Evolutionary conservation across 176 grass and related monocot species (phyloP), one percentile per base, ranked within the genome.

Genomic region (Cenchrus fungigraminus): DNA sequence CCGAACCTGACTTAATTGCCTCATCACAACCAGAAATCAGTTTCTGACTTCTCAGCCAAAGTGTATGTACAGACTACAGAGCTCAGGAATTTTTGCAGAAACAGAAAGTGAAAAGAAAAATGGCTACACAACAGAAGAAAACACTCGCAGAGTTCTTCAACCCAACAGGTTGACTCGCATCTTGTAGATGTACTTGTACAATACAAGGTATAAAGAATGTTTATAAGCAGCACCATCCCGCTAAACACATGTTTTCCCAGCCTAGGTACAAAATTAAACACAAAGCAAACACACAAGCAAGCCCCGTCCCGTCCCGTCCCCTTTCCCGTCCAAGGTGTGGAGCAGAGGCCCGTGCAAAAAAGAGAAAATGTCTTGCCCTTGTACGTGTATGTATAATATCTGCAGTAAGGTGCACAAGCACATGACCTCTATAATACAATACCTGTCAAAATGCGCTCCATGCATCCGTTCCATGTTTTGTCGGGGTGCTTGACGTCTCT

Each of bases 391-490:
- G 86, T 91, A 79, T 86, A 76, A 79, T 86, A 76, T 92, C 76
- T 89, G 84, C 84, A 89, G 83, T 75, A 92, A 86, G 79, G 68
- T 79, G 83, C 79, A 76, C 89, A 80, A 56, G 62, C 81, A 20
- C 78, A 77, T 79, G 50, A 76, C 63, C 55, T 74, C 85, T 87
- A 87, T 80, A 56, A 47, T 65, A 80, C 81, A 91, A 28, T 25
- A 13, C 85, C 81, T 53, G 80, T 92, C 90, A 99, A 92, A 99
- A 99, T 17, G 93, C 84, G 1, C 82, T 94, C 94, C 97, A 99
- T 46, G 81, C 86, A 59, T 94, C 68, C 0, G 97, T 94, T 70
- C 97, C 97, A 69, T 92, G 92, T 60, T 52, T 95, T n/a, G 93
- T 99, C 12, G 94, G 94, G 86, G 86, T 99, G 53, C 0, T 37